Percentiles rank a stretch among this genome's conserved stretches.
Evolutionary conservation across 2,329 filamentous ascomycete species (phyloP).

Genomic region (Tolypocladium pustulatum): DNA sequence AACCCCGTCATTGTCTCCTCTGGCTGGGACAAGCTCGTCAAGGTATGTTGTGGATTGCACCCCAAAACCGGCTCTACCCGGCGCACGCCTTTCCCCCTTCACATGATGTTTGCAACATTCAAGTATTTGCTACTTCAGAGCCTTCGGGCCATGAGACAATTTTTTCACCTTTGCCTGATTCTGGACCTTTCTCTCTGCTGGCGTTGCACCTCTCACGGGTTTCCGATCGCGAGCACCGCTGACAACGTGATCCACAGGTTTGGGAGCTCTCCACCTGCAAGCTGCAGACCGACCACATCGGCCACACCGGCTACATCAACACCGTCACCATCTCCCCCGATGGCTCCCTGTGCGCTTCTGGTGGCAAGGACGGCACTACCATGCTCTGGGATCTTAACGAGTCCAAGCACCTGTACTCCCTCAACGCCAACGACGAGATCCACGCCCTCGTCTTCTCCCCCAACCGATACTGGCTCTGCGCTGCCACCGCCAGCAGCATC

Average conservation of each 20-base stretch:
- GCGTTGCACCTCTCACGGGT: neutral
- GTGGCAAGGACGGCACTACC: slow-evolving; percentile 99
- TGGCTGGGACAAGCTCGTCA: slow-evolving; percentile 99
- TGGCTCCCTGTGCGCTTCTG: slow-evolving; percentile 96
- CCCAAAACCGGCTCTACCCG: slow-evolving; percentile 1
- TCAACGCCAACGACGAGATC: slow-evolving; percentile 99
- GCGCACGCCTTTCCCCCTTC: neutral
- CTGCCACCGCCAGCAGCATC: slow-evolving; percentile 92
- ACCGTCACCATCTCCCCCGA: slow-evolving; percentile 99
- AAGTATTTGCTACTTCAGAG: slow-evolving; percentile 99
- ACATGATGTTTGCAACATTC: slow-evolving; percentile 82
- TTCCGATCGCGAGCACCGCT: neutral
- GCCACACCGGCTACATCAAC: slow-evolving; percentile 99
- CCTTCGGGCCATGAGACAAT: slow-evolving; percentile 93
- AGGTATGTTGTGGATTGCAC: slow-evolving; percentile 56
- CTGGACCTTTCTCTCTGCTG: slow-evolving; percentile 11
- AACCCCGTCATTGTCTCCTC: slow-evolving; percentile 98
- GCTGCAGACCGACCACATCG: slow-evolving; percentile 99
- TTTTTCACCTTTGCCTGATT: slow-evolving; percentile 82
- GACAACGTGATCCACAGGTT: slow-evolving; percentile 48
- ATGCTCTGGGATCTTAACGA: slow-evolving; percentile 99
- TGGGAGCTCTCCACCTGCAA: slow-evolving; percentile 99
- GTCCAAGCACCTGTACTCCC: slow-evolving; percentile 99
- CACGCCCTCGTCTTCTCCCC: slow-evolving; percentile 99
- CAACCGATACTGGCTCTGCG: slow-evolving; percentile 99